phyloP scores from a whole-genome alignment of 2,329 filamentous ascomycete species.

The Diaporthe sp. region DNA sequence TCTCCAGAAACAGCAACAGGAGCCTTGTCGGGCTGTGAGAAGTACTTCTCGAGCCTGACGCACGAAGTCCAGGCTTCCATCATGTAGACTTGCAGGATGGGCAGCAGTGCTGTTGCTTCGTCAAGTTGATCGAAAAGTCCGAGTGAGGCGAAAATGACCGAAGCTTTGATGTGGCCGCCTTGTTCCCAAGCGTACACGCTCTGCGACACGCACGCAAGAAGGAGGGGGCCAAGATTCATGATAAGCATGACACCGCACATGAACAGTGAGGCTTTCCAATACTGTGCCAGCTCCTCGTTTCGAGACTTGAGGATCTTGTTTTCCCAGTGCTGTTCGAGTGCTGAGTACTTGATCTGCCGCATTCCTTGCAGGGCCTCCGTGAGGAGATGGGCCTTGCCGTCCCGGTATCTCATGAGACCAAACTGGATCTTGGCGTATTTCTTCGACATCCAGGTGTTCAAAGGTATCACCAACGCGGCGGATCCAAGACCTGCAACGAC shows the following conservation, averaged over 20 bases:
- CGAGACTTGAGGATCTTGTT: conserved; percentile 52
- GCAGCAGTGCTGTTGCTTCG: conserved; percentile 51
- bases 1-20: conserved; percentile 46
- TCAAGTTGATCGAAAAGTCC: conserved; percentile 54
- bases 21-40: conserved; percentile 50
- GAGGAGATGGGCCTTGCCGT: conserved; percentile 53
- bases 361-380: conserved; percentile 55
- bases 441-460: conserved; percentile 49
- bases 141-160: conserved; percentile 53
- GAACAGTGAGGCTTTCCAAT: conserved; percentile 51
- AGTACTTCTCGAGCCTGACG: conserved; percentile 52
- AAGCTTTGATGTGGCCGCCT: conserved; percentile 50
- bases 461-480: conserved; percentile 47
- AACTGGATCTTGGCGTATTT: conserved; percentile 51
- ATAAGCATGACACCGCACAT: conserved; percentile 50
- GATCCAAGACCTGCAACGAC: conserved; percentile 50
- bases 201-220: conserved; percentile 52
- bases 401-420: conserved; percentile 53
- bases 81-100: conserved; percentile 52
- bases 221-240: conserved; percentile 50
- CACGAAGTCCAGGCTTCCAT: conserved; percentile 55
- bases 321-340: conserved; percentile 53
- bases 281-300: conserved; percentile 53
- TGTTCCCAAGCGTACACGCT: conserved; percentile 52
- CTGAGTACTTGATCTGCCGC: conserved; percentile 56